A percentile compares a stretch with the other conserved stretches of the same genome.
Evolutionary conservation across 164 flowering plant genomes (phyloP).

Genomic region (Tetrastigma voinierianum): DNA sequence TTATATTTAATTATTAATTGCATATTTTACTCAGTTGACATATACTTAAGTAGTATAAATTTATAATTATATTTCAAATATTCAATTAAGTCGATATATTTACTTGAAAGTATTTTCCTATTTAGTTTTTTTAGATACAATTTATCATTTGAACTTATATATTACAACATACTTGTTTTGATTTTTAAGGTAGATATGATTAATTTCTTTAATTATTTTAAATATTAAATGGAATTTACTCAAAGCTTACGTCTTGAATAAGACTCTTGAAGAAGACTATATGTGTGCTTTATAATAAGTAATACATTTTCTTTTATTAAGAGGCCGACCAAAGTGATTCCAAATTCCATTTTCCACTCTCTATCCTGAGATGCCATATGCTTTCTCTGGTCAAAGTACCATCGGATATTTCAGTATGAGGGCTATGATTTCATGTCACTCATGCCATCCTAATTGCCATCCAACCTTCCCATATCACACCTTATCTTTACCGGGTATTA

Average conservation of each 20-base stretch:
- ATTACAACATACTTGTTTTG: no score
- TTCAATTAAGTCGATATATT: no score
- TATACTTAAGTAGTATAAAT: no score
- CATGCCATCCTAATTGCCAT: background rate
- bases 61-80: no score
- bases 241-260: slow-evolving; percentile 24
- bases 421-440: background rate
- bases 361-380: slow-evolving; percentile 16
- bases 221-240: background rate
- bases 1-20: no score
- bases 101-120: no score
- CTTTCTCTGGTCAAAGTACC: slow-evolving; percentile 11
- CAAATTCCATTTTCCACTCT: slow-evolving; percentile 42
- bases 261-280: no score
- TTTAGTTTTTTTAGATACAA: no score
- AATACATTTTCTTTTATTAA: slow-evolving; percentile 13
- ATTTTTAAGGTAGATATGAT: no score
- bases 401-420: background rate
- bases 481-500: background rate
- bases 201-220: background rate
- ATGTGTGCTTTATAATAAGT: background rate
- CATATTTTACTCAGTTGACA: no score
- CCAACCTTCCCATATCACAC: background rate
- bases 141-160: no score
- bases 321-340: slow-evolving; percentile 54